Base-by-base conservation (phyloP, 176 grass and related monocot species). In the Ampelocalamus luodianensis region DNA sequence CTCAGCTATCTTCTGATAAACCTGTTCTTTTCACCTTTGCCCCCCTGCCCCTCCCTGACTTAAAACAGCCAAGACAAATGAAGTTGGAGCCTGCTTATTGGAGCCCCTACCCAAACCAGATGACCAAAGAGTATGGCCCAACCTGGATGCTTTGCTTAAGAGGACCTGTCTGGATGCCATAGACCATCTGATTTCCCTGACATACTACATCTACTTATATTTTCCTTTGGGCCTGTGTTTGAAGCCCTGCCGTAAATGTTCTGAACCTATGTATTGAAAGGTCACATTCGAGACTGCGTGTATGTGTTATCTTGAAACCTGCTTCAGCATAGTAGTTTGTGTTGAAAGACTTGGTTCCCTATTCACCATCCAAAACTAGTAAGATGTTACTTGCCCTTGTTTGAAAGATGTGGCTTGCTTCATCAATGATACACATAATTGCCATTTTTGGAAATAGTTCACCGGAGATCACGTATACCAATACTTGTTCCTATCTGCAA, bases 51-150 rank as follows among this genome's bases (percentile, higher is more conserved):
- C 46, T 87, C 81, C 76, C 62, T 61, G 79, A 88, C 74, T 55
- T 81, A 82, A 79, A 93, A 90, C 77, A 90, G 91, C 91, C 88
- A 87, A 82, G 91, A 81, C 82, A 72, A 81, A 63, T 93, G 91
- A 93, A 90, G 91, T 85, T 81, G 91, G 67, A 90, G 88, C 91
- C 85, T 85, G 88, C 88, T 89, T 93, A 90, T 79, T 82, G 91
- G 85, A 85, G 88, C 66, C 88, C 85, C 81, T 82, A 84, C 80
- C 91, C 88, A 93, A 93, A 90, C 88, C 91, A 88, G 91, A 90
- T 90, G 91, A 93, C 82, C 73, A 85, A 91, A 91, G 85, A 89
- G 75, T 85, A 69, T 91, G 75, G 75, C 80, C 90, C 69, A 92
- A 79, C 87, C 64, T 84, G 83, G 90, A 92, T 81, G 90, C 74